Conservation (phyloP, 2,329 filamentous ascomycete genomes). For the Penicillium verrucosum region DNA sequence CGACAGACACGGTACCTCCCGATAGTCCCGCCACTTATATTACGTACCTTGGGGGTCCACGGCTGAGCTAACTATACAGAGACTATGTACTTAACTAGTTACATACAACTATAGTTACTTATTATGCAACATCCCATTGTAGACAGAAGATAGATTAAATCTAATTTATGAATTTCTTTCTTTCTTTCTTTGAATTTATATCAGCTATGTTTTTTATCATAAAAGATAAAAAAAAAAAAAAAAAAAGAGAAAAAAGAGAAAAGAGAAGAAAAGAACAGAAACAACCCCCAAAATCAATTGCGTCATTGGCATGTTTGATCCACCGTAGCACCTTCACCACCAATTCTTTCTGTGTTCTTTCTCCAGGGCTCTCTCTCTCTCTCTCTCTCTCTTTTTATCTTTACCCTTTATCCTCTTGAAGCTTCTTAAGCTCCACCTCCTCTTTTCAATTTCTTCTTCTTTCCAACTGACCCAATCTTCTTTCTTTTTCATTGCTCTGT, state of each 20-base stretch:
- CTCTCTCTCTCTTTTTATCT: not conserved
- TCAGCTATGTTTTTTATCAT: not conserved
- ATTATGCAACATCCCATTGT: too few relatives aligned
- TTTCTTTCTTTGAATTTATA: too few relatives aligned
- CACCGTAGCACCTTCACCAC: conserved; percentile 12
- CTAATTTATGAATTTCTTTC: too few relatives aligned
- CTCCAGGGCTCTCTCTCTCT: not conserved
- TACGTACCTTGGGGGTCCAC: not conserved
- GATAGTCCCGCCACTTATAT: conserved; percentile 12
- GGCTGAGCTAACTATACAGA: not conserved
- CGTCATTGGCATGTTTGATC: conserved; percentile 6
- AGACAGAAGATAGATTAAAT: not conserved
- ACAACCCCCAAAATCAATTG: conserved; percentile 2
- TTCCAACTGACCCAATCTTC: not conserved
- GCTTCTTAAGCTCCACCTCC: conserved; percentile 6
- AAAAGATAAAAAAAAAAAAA: not conserved
- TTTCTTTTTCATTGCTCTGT: not conserved
- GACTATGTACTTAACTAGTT: too few relatives aligned
- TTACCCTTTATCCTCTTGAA: conserved; percentile 7
- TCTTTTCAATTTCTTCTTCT: not conserved
- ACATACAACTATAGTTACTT: too few relatives aligned
- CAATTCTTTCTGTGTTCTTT: not conserved
- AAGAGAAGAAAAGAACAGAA: not conserved
- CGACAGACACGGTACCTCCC: conserved; percentile 24
- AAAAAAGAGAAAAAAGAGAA: not conserved